Conservation (phyloP, 1,139 yeast genomes). For the Kodamaea suecica region DNA sequence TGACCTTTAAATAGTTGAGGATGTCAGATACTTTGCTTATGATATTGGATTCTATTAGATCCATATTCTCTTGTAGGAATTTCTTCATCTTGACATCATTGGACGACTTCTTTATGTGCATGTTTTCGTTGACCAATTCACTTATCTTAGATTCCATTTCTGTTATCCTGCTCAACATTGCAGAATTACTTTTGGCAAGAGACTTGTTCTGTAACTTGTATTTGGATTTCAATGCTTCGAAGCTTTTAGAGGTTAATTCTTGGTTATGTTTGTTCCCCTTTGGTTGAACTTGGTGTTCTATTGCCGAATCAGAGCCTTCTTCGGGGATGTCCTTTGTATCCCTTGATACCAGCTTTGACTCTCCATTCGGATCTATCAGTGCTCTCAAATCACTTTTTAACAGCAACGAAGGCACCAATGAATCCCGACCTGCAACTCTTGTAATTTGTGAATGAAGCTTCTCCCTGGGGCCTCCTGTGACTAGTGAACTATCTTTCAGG, state of each 20-base stretch:
- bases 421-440: too few species aligned
- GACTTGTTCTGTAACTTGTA: slow-evolving; percentile 34
- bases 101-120: slow-evolving; percentile 10
- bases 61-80: slow-evolving; percentile 22
- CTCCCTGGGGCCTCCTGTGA: too few species aligned
- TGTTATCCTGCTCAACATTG: slow-evolving; percentile 45
- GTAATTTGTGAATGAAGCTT: too few species aligned
- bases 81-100: slow-evolving; percentile 10
- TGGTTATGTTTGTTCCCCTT: neutral
- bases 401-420: too few species aligned
- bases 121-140: slow-evolving; percentile 15
- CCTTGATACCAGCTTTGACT: too few species aligned
- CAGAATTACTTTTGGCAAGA: slow-evolving; percentile 54
- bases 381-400: too few species aligned
- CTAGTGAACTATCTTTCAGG: too few species aligned
- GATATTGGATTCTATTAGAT: slow-evolving; percentile 38
- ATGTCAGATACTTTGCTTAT: slow-evolving; percentile 44
- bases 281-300: too few species aligned
- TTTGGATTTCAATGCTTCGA: neutral
- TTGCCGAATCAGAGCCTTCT: too few species aligned
- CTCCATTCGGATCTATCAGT: too few species aligned
- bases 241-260: neutral
- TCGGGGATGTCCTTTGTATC: too few species aligned
- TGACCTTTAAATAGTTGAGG: slow-evolving; percentile 33
- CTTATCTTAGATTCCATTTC: slow-evolving; percentile 44